Evolutionary conservation across 257 asterid species (phyloP), one percentile per base, ranked within the genome.

Genomic region (Forsythia suspensa): DNA sequence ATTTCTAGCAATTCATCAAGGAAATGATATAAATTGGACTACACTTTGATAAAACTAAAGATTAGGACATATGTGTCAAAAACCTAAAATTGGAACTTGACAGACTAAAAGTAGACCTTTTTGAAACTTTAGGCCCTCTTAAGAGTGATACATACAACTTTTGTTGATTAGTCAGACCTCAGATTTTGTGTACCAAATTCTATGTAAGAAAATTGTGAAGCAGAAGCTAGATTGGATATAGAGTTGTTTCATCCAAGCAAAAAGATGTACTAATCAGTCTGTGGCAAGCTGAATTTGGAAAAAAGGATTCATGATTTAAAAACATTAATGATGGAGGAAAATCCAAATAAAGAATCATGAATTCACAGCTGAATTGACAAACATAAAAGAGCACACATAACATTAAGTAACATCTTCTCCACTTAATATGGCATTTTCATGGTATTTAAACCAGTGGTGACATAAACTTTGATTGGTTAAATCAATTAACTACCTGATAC

Each of bases 401-500:
- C 21, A 3, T 3, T 16, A 15, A 13, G 39, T 4, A n/a, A 75
- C 2, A 68, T 51, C 51, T 37, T 34, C 57, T 37, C 61, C 61
- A 38, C 80, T 77, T 77, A 4, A 51, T 18, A 77, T 12, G 40
- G 40, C 39, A 16, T 51, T 68, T 18, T 8, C 6, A 15, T 5
- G 18, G 34, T 38, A 59, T 8, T 10, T 29, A 57, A 21, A 11
- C 37, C 36, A 3, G n/a, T 44, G 12, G n/a, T 18, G 24, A 44
- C 48, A 76, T 29, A 24, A 69, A 6, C 5, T 51, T 37, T 57
- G 7, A 41, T 69, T 12, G 39, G 34, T 24, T 12, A 52, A 5
- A 36, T 76, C 65, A 57, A 43, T 51, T 71, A 71, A 78, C 66
- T 44, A 39, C 48, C 61, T 42, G 36, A 78, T 78, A 42, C 59